These are phyloP conservation scores for Ploettnerulaceae sp. DNA, from an alignment of 2,329 filamentous ascomycete genomes.

Conservation along the genomic window DNA sequence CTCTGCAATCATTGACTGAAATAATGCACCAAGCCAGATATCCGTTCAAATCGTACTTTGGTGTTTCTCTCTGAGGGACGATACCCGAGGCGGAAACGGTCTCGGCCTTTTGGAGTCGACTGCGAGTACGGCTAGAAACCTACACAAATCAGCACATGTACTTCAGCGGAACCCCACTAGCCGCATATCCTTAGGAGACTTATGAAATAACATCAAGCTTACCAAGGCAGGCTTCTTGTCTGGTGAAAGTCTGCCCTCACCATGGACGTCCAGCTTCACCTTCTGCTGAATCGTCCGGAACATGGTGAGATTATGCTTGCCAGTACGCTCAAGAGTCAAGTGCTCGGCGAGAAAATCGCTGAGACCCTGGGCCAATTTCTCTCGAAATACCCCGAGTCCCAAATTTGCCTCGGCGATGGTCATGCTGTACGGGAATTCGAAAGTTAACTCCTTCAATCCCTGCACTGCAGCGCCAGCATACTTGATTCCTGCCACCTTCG, in stretches of 20 bases:
- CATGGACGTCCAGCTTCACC: slow-evolving; percentile 16
- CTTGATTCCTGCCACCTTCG: neutral
- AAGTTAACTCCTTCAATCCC: neutral
- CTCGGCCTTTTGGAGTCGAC: too few species aligned
- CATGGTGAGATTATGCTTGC: neutral
- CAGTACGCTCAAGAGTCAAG: neutral
- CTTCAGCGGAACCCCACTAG: too few species aligned
- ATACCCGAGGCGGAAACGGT: too few species aligned
- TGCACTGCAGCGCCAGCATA: neutral
- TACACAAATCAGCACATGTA: too few species aligned
- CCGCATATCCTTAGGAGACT: too few species aligned
- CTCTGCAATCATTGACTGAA: too few species aligned
- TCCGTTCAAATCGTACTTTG: too few species aligned
- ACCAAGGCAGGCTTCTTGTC: slow-evolving; percentile 19
- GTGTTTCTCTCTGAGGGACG: too few species aligned
- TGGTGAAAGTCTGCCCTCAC: slow-evolving; percentile 18
- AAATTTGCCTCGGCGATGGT: too few species aligned
- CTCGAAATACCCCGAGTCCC: neutral
- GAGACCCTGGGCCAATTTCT: neutral
- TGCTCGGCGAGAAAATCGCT: neutral
- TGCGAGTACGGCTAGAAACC: too few species aligned
- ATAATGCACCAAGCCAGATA: too few species aligned
- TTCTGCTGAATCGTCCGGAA: neutral
- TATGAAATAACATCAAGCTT: too few species aligned
- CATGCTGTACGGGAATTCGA: neutral